Conservation (phyloP, 768 basidiomycete species). For the Infundibulicybe gibba region DNA sequence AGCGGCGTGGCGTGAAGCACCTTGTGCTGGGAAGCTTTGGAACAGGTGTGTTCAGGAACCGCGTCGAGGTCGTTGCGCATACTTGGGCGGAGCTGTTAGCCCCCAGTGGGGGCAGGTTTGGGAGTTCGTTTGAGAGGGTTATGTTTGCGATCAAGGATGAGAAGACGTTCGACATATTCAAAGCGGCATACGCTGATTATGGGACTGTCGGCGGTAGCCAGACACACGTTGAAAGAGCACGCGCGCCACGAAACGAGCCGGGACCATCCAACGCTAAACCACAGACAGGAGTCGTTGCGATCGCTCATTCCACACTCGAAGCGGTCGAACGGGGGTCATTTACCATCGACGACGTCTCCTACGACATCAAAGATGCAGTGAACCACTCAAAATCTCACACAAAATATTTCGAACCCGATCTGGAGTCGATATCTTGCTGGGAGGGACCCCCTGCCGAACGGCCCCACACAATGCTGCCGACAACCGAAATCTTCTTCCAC, state of each 20-base stretch:
- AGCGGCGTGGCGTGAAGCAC: slow-evolving; percentile 53
- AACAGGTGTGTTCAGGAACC: slow-evolving; percentile 74
- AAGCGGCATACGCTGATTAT: slow-evolving; percentile 11
- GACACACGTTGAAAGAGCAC: no score
- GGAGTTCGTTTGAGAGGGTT: slow-evolving; percentile 54
- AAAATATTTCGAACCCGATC: slow-evolving; percentile 47
- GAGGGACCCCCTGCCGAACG: slow-evolving; percentile 1
- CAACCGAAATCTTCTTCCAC: slow-evolving; percentile 41
- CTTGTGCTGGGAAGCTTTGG: slow-evolving; percentile 75
- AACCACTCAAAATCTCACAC: slow-evolving; percentile 37
- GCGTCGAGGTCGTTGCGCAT: slow-evolving; percentile 50
- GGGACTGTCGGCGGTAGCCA: neutral
- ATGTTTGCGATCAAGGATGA: slow-evolving; percentile 57
- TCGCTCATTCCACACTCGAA: slow-evolving; percentile 29
- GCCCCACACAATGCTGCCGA: no score
- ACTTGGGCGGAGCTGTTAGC: slow-evolving; percentile 65
- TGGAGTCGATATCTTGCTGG: slow-evolving; percentile 42
- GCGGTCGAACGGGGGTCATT: slow-evolving; percentile 43
- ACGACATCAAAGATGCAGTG: slow-evolving; percentile 22
- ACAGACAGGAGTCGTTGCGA: no score
- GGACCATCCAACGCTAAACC: no score
- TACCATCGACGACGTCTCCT: slow-evolving; percentile 19
- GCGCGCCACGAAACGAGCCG: no score
- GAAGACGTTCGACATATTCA: slow-evolving; percentile 24
- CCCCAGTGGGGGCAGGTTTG: slow-evolving; percentile 46